These are phyloP conservation scores for Wickerhamiella lipophila DNA, from an alignment of 805 yeast species.

Conservation along the genomic window DNA sequence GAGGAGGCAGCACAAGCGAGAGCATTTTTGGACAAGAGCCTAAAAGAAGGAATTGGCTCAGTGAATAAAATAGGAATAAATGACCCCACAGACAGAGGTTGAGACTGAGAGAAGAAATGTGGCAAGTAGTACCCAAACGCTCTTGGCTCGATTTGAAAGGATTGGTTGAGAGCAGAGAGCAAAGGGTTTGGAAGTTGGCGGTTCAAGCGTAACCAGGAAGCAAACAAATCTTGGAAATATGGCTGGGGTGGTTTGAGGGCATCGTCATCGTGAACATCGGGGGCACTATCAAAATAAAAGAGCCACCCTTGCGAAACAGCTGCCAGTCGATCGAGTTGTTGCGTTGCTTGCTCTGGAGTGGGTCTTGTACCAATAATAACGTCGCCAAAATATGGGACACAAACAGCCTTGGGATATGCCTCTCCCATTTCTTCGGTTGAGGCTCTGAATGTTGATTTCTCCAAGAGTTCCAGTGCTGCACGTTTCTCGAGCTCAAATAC, in stretches of 20 bases:
- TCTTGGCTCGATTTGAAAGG: slow-evolving; percentile 54
- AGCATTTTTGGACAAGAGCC: slow-evolving; percentile 41
- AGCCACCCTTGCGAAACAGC: slow-evolving; percentile 77
- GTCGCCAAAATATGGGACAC: slow-evolving; percentile 87
- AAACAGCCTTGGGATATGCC: slow-evolving; percentile 58
- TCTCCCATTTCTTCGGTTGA: slow-evolving; percentile 67
- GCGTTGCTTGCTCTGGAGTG: background rate
- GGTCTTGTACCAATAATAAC: slow-evolving; percentile 35
- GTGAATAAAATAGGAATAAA: slow-evolving; percentile 56
- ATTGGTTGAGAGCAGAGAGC: slow-evolving; percentile 23
- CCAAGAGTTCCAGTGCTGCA: slow-evolving; percentile 43
- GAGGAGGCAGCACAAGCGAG: slow-evolving; percentile 36
- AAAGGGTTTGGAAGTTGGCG: slow-evolving; percentile 13
- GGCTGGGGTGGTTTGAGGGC: slow-evolving; percentile 24
- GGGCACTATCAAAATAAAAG: slow-evolving; percentile 43
- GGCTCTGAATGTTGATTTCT: slow-evolving; percentile 63
- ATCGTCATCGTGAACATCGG: slow-evolving; percentile 30
- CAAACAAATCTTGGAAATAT: slow-evolving; percentile 16
- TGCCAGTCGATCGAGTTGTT: slow-evolving; percentile 43
- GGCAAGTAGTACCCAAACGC: slow-evolving; percentile 35
- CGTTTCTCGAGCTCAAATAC: slow-evolving; percentile 75
- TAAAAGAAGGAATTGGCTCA: slow-evolving; percentile 41
- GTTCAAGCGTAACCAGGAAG: slow-evolving; percentile 35
- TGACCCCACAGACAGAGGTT: slow-evolving; percentile 49
- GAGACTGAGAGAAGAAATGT: slow-evolving; percentile 36